These are phyloP conservation scores for Coemansia sp. DNA, from an alignment of 192 early-diverging fungal species.

Conservation along the genomic window DNA sequence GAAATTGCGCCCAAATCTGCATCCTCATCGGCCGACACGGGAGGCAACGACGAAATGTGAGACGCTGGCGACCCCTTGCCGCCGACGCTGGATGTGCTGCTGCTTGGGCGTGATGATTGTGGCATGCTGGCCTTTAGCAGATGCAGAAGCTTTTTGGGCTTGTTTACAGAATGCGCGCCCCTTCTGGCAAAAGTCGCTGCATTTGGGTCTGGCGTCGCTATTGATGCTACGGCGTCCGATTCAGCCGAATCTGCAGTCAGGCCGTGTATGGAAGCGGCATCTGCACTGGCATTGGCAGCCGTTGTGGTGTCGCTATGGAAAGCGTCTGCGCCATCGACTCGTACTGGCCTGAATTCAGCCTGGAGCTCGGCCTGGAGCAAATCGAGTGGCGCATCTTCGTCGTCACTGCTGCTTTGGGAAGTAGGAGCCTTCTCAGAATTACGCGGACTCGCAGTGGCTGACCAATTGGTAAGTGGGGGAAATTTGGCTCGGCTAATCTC, in stretches of 20 bases:
- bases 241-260: not conserved
- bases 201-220: not conserved
- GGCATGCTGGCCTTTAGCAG: constrained; percentile 1
- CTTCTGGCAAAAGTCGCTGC: not conserved
- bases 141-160: constrained; percentile 4
- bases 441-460: not conserved
- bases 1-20: not conserved
- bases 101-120: constrained; percentile 2
- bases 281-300: not conserved
- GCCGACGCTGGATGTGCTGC: not conserved
- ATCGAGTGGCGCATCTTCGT: constrained; percentile 48
- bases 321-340: not conserved
- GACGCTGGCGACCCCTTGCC: not conserved
- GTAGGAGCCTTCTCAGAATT: not conserved
- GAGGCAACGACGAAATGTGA: not conserved
- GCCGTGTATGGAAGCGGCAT: not conserved
- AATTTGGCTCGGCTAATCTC: not conserved
- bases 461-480: not conserved
- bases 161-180: not conserved
- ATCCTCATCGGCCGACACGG: not conserved
- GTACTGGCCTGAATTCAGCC: constrained; percentile 9
- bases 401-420: constrained; percentile 5
- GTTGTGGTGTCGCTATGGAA: constrained; percentile 4
- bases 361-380: constrained; percentile 36
- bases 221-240: not conserved